Evolutionary conservation across 2,329 filamentous ascomycete genomes (phyloP), one percentile per base, ranked within the genome.

Genomic region (Colletotrichum sp.): DNA sequence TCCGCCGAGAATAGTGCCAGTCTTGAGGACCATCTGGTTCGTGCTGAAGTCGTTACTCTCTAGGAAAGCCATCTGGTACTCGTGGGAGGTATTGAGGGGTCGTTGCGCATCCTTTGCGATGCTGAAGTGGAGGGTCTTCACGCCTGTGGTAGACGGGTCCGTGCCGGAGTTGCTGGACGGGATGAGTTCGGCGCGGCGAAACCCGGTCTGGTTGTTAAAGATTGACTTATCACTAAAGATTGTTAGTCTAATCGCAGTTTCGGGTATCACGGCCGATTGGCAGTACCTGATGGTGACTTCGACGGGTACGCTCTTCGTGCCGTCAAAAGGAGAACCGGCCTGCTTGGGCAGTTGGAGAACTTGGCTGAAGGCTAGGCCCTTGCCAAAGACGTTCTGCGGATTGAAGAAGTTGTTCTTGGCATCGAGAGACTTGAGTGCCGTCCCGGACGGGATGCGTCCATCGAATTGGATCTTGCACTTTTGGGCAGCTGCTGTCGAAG

Each of bases 81-180:
- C 90, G 81, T 93, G 92, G 8, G 88, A 89, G 70, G 89, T 82
- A 83, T 93, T 93, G 65, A 93, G 83, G 12, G 88, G 88, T 13
- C 89, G 84, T 36, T 84, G 80, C 2, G 82, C 77, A 78, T 93
- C 90, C 79, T 90, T 89, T 81, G 86, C 86, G 39, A 93, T 80
- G 79, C 89, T 91, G 82, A 91, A 93, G 82, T 93, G 92, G 66
- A 93, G 86, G 2, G 91, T 92, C 83, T 92, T 92, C 71, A 92
- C 83, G 36, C 90, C 91, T 27, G 81, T 81, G 30, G 87, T 90
- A 22, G 88, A 90, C 12, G 84, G 78, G 65, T 91, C 90, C 36
- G 87, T 87, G 69, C 89, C 85, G 19, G 82, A 84, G 85, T 89
- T 88, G 85, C 88, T 84, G 78, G 85, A 82, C 8, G 88, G 86